Conservation (phyloP, 257 asterid genomes). For the Ilex asprella region DNA sequence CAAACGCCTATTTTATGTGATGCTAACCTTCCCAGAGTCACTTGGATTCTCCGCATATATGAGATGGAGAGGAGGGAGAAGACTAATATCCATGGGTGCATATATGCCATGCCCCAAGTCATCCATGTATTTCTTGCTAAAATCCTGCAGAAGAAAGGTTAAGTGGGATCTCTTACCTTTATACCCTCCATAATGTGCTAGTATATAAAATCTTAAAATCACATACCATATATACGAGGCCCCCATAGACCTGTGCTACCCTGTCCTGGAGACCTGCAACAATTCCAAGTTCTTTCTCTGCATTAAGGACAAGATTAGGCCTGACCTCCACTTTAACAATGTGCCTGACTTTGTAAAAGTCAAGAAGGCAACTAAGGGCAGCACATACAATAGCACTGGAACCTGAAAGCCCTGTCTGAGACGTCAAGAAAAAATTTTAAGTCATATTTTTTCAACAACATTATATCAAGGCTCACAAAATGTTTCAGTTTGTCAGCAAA, state of each 20-base stretch:
- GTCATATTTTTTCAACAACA: not conserved
- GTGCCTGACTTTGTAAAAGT: constrained; percentile 79
- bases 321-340: constrained; percentile 73
- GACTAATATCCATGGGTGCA: constrained; percentile 54
- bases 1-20: not conserved
- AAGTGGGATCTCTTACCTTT: not conserved
- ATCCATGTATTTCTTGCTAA: constrained; percentile 72
- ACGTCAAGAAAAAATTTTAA: constrained; percentile 12
- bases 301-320: constrained; percentile 82
- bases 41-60: constrained; percentile 93
- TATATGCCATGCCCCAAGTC: constrained; percentile 76
- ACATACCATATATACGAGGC: constrained; percentile 83
- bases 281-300: constrained; percentile 94
- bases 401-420: constrained; percentile 97
- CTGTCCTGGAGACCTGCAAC: constrained; percentile 98
- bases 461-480: no score
- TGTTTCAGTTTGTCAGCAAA: no score
- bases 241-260: constrained; percentile 98
- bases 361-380: constrained; percentile 92
- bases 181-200: not conserved
- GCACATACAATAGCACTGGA: constrained; percentile 97
- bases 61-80: constrained; percentile 80
- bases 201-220: not conserved
- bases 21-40: constrained; percentile 85
- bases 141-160: constrained; percentile 43